Conservation (phyloP, 768 basidiomycete species). For the Pleurotus sapidus region DNA sequence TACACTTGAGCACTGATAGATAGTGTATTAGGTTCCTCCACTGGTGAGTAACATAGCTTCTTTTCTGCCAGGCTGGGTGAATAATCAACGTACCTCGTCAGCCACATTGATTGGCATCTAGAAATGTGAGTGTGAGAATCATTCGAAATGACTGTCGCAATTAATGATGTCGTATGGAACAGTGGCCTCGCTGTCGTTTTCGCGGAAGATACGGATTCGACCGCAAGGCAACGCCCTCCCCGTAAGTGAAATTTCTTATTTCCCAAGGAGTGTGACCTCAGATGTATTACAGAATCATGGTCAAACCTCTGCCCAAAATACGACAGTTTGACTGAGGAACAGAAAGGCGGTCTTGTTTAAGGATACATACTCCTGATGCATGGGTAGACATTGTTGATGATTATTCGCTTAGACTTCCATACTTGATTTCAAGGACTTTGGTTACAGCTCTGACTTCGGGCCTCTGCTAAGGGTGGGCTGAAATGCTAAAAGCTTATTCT, state of each 20-base stretch:
- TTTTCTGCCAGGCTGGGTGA: too few relatives aligned
- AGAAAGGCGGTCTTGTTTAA: slow-evolving; percentile 1
- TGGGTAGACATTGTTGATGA: background rate
- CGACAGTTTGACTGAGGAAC: background rate
- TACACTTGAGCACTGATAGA: background rate
- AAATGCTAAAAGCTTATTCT: too few relatives aligned
- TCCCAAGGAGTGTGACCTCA: background rate
- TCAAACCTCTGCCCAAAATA: background rate
- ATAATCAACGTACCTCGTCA: too few relatives aligned
- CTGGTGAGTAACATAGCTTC: slow-evolving; percentile 31
- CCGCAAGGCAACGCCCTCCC: background rate
- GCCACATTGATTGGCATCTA: slow-evolving; percentile 44
- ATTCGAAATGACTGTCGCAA: background rate
- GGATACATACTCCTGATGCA: too few relatives aligned
- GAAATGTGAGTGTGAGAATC: slow-evolving; percentile 15
- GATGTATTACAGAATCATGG: slow-evolving; percentile 1
- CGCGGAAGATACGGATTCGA: slow-evolving; percentile 24
- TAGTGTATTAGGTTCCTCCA: slow-evolving; percentile 31
- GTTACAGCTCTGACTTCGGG: too few relatives aligned
- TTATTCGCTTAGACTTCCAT: too few relatives aligned
- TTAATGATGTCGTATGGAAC: background rate
- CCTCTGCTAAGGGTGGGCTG: too few relatives aligned
- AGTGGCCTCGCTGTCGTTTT: slow-evolving; percentile 30
- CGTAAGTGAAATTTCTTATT: background rate
- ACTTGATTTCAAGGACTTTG: too few relatives aligned